Percentiles rank a stretch among this genome's conserved stretches.
Conservation (phyloP, 2,329 filamentous ascomycete species). For the Pseudodiploospora longispora region DNA sequence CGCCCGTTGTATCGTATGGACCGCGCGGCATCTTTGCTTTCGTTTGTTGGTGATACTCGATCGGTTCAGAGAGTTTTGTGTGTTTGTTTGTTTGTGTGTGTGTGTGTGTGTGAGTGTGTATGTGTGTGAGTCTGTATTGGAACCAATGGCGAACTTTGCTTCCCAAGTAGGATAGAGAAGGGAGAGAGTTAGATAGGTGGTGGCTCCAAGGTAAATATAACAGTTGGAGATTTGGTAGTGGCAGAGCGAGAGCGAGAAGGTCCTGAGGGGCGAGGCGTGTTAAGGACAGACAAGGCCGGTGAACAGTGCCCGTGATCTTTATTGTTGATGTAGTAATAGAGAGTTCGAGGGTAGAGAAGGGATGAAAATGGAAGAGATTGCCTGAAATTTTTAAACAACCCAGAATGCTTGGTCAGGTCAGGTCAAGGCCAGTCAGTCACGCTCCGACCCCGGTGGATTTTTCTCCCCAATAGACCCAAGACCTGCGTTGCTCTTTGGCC, state of each 20-base stretch:
- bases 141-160: not conserved
- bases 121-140: no score
- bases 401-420: no score
- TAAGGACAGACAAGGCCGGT: not conserved
- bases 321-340: no score
- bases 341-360: constrained; percentile 3
- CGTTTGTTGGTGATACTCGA: not conserved
- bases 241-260: not conserved
- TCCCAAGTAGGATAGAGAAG: not conserved
- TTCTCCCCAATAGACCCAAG: constrained; percentile 1
- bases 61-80: not conserved
- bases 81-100: not conserved
- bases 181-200: not conserved
- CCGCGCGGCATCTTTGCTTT: constrained; percentile 24
- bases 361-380: constrained; percentile 4
- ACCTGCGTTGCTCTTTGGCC: constrained; percentile 3
- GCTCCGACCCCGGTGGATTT: constrained; percentile 6
- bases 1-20: constrained; percentile 30
- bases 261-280: not conserved
- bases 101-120: no score
- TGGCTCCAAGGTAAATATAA: no score
- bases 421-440: not conserved
- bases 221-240: no score
- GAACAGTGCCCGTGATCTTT: not conserved
- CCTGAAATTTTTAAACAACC: constrained; percentile 9